A percentile compares a stretch with the other conserved stretches of the same genome.
phyloP scores from a whole-genome alignment of 345 rosid genomes.

The Syzygium grande region DNA sequence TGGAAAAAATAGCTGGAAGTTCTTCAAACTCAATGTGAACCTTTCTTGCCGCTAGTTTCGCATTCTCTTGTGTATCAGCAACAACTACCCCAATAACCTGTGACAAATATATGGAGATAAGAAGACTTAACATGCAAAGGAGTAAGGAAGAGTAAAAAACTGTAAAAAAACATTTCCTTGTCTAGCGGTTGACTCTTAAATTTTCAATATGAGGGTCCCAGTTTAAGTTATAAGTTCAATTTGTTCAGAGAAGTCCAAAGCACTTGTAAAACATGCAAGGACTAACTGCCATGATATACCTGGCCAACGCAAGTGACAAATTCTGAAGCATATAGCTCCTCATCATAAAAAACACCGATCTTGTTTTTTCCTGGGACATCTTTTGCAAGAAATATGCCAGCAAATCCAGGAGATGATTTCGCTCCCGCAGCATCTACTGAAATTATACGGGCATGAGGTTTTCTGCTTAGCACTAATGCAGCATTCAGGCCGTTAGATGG shows the following conservation, averaged over 20 bases:
- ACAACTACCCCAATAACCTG: slow-evolving; percentile 90
- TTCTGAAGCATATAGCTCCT: slow-evolving; percentile 80
- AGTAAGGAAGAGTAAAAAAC: neutral
- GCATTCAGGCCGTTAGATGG: slow-evolving; percentile 81
- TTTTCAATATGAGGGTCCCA: neutral
- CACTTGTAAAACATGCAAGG: neutral
- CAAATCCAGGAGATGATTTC: slow-evolving; percentile 68
- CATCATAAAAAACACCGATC: slow-evolving; percentile 68
- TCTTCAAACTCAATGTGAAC: slow-evolving; percentile 70
- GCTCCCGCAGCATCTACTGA: slow-evolving; percentile 66
- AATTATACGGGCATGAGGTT: slow-evolving; percentile 81
- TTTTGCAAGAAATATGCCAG: slow-evolving; percentile 68
- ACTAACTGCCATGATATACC: slow-evolving; percentile 21
- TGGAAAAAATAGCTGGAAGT: slow-evolving; percentile 72
- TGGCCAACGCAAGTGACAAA: slow-evolving; percentile 96
- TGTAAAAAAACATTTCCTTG: neutral
- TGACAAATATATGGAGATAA: neutral
- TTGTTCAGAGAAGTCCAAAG: neutral
- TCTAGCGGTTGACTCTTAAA: neutral
- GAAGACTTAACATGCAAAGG: neutral
- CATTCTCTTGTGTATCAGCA: slow-evolving; percentile 93
- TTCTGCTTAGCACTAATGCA: slow-evolving; percentile 74
- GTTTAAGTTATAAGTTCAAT: neutral
- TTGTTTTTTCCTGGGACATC: slow-evolving; percentile 72
- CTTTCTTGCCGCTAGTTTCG: slow-evolving; percentile 68